phyloP scores from a whole-genome alignment of 2,329 filamentous ascomycete species.

The Colletotrichum destructivum region DNA sequence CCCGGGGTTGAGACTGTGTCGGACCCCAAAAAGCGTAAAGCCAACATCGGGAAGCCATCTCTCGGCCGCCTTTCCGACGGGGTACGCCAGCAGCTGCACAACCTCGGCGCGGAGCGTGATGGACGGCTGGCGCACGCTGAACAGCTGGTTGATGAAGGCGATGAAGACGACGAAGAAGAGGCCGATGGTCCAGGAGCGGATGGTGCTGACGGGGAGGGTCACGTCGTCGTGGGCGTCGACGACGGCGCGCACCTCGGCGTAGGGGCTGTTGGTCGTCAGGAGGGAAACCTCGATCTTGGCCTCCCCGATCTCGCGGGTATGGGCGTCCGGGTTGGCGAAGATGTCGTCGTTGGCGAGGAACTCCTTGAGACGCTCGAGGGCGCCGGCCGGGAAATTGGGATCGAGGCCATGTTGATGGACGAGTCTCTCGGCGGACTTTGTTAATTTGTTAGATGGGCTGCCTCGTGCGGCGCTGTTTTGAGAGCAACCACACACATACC shows the following conservation, averaged over 20 bases:
- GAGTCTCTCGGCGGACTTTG: constrained; percentile 46
- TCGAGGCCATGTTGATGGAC: constrained; percentile 60
- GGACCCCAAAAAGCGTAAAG: constrained; percentile 54
- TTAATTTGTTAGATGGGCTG: constrained; percentile 34
- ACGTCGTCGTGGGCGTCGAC: constrained; percentile 60
- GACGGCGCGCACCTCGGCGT: constrained; percentile 61
- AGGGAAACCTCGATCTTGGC: constrained; percentile 53
- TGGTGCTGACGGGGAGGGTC: constrained; percentile 57
- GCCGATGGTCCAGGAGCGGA: constrained; percentile 57
- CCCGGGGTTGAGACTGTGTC: constrained; percentile 62
- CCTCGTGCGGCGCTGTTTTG: rapidly evolving
- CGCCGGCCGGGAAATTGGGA: constrained; percentile 61
- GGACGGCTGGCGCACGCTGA: constrained; percentile 58
- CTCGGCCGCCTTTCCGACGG: constrained; percentile 54
- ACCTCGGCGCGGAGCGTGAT: constrained; percentile 58
- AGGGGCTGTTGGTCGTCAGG: constrained; percentile 54
- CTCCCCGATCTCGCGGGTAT: constrained; percentile 49
- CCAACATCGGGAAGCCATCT: constrained; percentile 52
- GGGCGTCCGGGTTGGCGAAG: constrained; percentile 46
- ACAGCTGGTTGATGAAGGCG: constrained; percentile 56
- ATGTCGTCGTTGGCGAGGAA: constrained; percentile 52
- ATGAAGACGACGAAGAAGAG: constrained; percentile 52
- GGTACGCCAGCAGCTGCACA: constrained; percentile 58
- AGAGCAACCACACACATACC: neutral
- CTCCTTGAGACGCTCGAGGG: constrained; percentile 57